Percentiles rank a stretch among this genome's conserved stretches.
Evolutionary conservation across 441 rosid genomes (phyloP).

Genomic region (Gossypium trilobum): DNA sequence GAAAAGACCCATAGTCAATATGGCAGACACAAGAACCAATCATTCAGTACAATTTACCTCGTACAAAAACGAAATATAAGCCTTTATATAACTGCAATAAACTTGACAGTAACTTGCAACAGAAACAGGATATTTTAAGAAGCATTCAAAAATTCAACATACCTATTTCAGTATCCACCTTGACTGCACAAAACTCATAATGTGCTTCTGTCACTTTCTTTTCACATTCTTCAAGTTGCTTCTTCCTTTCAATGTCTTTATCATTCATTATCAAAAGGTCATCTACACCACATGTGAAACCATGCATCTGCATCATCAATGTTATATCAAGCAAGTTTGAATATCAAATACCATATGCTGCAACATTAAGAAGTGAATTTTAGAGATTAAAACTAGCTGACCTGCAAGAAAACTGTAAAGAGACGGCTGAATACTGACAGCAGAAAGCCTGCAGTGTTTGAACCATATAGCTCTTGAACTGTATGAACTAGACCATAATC

Average conservation of each 20-base stretch:
- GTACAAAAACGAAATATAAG: neutral
- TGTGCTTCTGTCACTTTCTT: constrained; percentile 64
- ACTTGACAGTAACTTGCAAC: constrained; percentile 4
- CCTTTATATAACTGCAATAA: neutral
- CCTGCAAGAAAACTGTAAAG: constrained; percentile 90
- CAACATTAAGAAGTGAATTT: constrained; percentile 12
- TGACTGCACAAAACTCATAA: constrained; percentile 57
- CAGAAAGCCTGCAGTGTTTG: constrained; percentile 78
- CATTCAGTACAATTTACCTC: neutral
- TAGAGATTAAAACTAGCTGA: constrained; percentile 23
- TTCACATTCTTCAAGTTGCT: constrained; percentile 69
- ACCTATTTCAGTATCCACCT: constrained; percentile 48
- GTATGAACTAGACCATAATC: constrained; percentile 94
- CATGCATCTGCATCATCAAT: constrained; percentile 68
- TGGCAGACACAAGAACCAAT: neutral
- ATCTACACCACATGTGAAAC: constrained; percentile 97
- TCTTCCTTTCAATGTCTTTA: constrained; percentile 59
- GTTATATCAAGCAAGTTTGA: constrained; percentile 23
- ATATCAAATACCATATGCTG: constrained; percentile 12
- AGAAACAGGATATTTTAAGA: constrained; percentile 9
- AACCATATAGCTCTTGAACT: constrained; percentile 89
- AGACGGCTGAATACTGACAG: constrained; percentile 87
- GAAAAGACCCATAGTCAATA: neutral
- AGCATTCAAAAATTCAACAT: neutral
- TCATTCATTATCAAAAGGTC: constrained; percentile 72